Evolutionary conservation across 768 basidiomycete species (phyloP).

Genomic region (Boletus eberwhitei): DNA sequence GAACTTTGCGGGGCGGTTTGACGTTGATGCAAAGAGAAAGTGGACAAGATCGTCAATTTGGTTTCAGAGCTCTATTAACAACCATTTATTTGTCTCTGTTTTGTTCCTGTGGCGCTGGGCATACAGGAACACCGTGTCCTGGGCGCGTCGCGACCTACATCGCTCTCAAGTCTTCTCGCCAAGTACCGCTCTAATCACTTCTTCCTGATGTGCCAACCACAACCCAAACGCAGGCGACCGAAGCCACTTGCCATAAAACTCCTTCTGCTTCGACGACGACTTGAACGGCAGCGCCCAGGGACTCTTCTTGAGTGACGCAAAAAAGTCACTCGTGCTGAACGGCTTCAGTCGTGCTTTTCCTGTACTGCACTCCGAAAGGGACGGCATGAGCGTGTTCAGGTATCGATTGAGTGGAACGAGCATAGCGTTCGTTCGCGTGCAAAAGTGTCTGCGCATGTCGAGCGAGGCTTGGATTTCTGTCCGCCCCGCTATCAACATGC

Average conservation of each 20-base stretch:
- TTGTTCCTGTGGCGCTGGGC: constrained; percentile 20
- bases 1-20: neutral
- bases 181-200: constrained; percentile 60
- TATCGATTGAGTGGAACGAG: constrained; percentile 90
- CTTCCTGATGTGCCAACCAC: constrained; percentile 77
- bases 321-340: constrained; percentile 66
- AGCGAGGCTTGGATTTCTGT: constrained; percentile 62
- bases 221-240: constrained; percentile 73
- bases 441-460: constrained; percentile 76
- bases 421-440: constrained; percentile 78
- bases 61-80: constrained; percentile 15
- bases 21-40: constrained; percentile 14
- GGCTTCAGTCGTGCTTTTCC: constrained; percentile 50
- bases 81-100: constrained; percentile 26
- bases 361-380: constrained; percentile 44
- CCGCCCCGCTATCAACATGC: neutral
- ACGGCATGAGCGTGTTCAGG: constrained; percentile 82
- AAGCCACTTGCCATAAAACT: constrained; percentile 78
- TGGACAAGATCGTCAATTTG: constrained; percentile 3
- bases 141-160: no score
- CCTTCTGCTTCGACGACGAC: constrained; percentile 56
- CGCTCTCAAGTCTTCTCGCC: constrained; percentile 15
- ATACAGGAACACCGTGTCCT: neutral
- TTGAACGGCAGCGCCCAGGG: constrained; percentile 76
- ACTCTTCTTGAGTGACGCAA: constrained; percentile 66